These are phyloP conservation scores for Crucibulum laeve DNA, from an alignment of 768 basidiomycete species.

Conservation along the genomic window DNA sequence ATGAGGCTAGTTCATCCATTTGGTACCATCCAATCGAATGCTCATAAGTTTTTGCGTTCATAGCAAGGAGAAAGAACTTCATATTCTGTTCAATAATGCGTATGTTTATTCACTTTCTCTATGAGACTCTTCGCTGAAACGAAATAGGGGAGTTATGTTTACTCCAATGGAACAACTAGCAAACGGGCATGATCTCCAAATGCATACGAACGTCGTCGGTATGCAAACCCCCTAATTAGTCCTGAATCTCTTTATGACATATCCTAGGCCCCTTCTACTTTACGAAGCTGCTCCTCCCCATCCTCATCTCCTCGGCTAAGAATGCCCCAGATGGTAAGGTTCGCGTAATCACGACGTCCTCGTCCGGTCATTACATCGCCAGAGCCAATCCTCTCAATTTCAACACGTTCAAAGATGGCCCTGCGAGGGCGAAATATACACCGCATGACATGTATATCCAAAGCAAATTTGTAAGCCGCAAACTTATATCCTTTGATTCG, in stretches of 20 bases:
- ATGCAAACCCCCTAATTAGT: not conserved
- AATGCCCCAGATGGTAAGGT: not conserved
- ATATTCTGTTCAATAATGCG: conserved; percentile 1
- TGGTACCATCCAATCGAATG: too few species aligned
- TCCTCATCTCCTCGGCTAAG: not conserved
- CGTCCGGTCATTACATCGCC: not conserved
- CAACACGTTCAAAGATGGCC: not conserved
- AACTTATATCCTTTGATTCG: too few species aligned
- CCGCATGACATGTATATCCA: not conserved
- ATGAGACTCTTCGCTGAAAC: not conserved
- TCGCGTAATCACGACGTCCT: not conserved
- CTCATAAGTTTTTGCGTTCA: not conserved
- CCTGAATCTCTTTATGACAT: not conserved
- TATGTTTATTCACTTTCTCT: not conserved
- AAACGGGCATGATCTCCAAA: not conserved
- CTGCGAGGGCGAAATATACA: not conserved
- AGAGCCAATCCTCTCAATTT: not conserved
- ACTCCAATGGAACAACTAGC: not conserved
- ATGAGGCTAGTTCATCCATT: not conserved
- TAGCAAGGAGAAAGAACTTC: conserved; percentile 1
- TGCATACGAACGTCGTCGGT: conserved; percentile 1
- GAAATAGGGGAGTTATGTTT: not conserved
- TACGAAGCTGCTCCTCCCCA: not conserved
- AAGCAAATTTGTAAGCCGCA: not conserved
- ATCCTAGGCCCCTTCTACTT: not conserved